Evolutionary conservation across 2,329 filamentous ascomycete genomes (phyloP), one percentile per base, ranked within the genome.

Genomic region (Hypoxylon sp.): DNA sequence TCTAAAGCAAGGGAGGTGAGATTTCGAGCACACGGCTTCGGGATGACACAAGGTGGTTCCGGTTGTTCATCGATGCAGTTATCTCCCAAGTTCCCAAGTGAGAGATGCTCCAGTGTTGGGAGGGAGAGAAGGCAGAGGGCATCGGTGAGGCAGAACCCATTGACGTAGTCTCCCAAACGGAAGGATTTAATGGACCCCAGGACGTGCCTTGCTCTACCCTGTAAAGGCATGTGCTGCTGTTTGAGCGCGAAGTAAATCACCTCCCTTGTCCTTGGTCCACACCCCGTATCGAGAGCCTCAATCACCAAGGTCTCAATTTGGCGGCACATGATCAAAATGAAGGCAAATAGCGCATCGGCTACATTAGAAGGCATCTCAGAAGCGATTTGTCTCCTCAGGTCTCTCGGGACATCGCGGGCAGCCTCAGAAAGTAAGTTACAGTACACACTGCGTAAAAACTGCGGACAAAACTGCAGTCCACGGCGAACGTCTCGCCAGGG

Each of bases 71-170:
- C n/a, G 17, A 21, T 21, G 7, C 38, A 43, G 6, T 0, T 21
- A 19, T 58, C 60, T 1, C 60, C 60, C 28, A 65, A 13, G 34
- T 51, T 56, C 1, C 53, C 61, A 2, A 65, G 51, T 17, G 41
- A 28, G 14, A 65, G 62, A 19, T 60, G 38, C 36, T 51, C 49
- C 14, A 65, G 50, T 13, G 19, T 48, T 17, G 62, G 62, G 13
- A 65, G 28, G 13, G 43, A 50, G 19, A 65, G 50, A 3, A 65
- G 5, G 52, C 60, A 28, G 32, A 65, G 25, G 7, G 51, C 63
- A 7, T 65, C 51, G 14, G 43, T 25, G 7, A 65, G 30, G 14
- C n/a, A 23, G 5, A 65, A 19, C 9, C 62, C 62, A 9, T 60
- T 23, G 1, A 43, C 32, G 38, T 59, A 57, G 14, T 56, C 51